Conservation (phyloP, 1,139 yeast species). For the Saccharomycopsis hybrid region DNA sequence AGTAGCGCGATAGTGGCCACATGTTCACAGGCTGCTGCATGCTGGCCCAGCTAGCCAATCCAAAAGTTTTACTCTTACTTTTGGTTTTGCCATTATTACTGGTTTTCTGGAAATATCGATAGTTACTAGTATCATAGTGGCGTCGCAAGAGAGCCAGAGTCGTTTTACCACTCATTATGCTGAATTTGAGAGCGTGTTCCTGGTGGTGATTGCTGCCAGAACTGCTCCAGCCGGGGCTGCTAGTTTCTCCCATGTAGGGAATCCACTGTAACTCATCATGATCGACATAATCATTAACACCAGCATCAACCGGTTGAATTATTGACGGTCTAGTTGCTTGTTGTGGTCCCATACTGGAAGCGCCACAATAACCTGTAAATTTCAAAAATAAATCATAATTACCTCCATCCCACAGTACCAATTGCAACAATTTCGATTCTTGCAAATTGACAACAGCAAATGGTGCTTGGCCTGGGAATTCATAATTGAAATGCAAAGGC, state of each 20-base stretch:
- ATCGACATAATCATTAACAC: too few species aligned
- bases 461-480: slow-evolving; percentile 27
- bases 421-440: slow-evolving; percentile 14
- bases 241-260: too few species aligned
- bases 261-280: too few species aligned
- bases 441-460: slow-evolving; percentile 22
- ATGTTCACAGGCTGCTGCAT: too few species aligned
- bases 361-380: slow-evolving; percentile 23
- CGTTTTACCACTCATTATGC: neutral
- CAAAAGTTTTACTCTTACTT: too few species aligned
- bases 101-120: neutral
- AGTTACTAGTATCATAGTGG: neutral
- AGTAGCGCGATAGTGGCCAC: neutral
- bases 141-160: neutral
- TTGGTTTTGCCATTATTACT: too few species aligned
- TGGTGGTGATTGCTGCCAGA: neutral
- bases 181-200: neutral
- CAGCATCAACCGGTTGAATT: too few species aligned
- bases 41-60: too few species aligned
- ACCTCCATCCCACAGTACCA: slow-evolving; percentile 16
- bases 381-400: slow-evolving; percentile 23
- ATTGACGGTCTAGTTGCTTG: too few species aligned
- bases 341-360: too few species aligned
- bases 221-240: too few species aligned
- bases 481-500: slow-evolving; percentile 30